Base-by-base conservation (phyloP, 305 asterid species). In the Rubia tinctorum region DNA sequence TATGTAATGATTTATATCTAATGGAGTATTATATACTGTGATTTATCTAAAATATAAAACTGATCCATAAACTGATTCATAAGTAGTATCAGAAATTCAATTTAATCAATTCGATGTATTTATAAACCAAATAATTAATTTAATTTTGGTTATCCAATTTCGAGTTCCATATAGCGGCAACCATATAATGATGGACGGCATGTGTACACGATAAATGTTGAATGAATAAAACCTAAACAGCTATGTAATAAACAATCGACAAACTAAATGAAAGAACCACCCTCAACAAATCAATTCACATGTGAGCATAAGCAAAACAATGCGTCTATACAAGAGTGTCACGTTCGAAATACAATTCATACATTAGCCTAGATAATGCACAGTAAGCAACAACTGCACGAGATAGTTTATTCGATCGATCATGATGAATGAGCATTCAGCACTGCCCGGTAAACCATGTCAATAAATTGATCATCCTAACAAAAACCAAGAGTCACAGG, bases 401-500 rank as follows among this genome's bases (percentile, higher is more conserved):
- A 18, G 23, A 66, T 44, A 22, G 58, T 47, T 22, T 66, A 71
- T 20, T 59, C 59, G 60, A 43, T 60, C 11, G 37, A 51, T 79
- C 80, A 81, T 15, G 84, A 74, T 47, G 83, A 85, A 73, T 84
- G 86, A 5, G 84, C 87, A 68, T 87, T 85, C 86, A 85, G 79
- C 77, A 89, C 59, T 30, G 97, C 97, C 75, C 63, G 84, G 84
- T 83, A 84, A 66, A 91, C 87, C 90, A 86, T 82, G 83, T 89
- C 93, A 49, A 91, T 85, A 79, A 91, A 91, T 76, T 85, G 88
- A 79, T 87, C 75, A 62, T 91, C 97, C 95, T 90, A 76, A 58
- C 30, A 76, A 62, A 76, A 49, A 45, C 58, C 62, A 69, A 18
- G 58, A 51, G 1, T 12, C 42, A 15, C 25, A 49, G 6, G 25